Evolutionary conservation across 805 yeast species (phyloP), one percentile per base, ranked within the genome.

Genomic region (Metschnikowia reukaufii): DNA sequence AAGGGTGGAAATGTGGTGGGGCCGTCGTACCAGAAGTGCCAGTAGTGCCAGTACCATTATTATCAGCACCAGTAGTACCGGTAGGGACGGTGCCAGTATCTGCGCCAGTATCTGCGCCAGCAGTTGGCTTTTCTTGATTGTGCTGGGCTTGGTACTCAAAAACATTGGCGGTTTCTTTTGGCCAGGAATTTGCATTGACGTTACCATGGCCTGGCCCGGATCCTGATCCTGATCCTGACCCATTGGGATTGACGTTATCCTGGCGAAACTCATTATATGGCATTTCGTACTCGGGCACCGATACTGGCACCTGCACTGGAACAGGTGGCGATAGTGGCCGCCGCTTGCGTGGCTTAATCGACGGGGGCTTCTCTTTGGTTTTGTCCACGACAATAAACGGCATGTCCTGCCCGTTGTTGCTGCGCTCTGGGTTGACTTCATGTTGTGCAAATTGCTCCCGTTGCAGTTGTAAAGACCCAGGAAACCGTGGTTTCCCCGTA

Each of bases 91-190:
- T n/a, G n/a, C n/a, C n/a, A n/a, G n/a, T n/a, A n/a, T n/a, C n/a
- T n/a, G n/a, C n/a, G n/a, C n/a, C n/a, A n/a, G n/a, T n/a, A n/a
- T n/a, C 5, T 25, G 29, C 12, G 29, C 8, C 5, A 2, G 5
- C 29, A 9, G 29, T 13, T 25, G 29, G 29, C 5, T 25, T 9
- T 25, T 25, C 32, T 23, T 8, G 40, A 9, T 10, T 7, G 10
- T 27, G 42, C 21, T 29, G 30, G 4, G 38, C 37, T 35, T 27
- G 39, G 35, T 42, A 29, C 34, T 42, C 44, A 27, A 41, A 41
- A 1, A 41, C 25, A 20, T 41, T 41, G 17, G 34, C 32, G 8
- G 38, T n/a, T 21, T 41, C 33, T 5, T 18, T 15, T 7, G 32
- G 33, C 35, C 42, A 29, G 9, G 42, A 10, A 17, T 12, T 17